A percentile compares a stretch with the other conserved stretches of the same genome.
These are phyloP conservation scores for Aspergillus costaricaensis DNA, from an alignment of 2,329 filamentous ascomycete species.

Conservation along the genomic window DNA sequence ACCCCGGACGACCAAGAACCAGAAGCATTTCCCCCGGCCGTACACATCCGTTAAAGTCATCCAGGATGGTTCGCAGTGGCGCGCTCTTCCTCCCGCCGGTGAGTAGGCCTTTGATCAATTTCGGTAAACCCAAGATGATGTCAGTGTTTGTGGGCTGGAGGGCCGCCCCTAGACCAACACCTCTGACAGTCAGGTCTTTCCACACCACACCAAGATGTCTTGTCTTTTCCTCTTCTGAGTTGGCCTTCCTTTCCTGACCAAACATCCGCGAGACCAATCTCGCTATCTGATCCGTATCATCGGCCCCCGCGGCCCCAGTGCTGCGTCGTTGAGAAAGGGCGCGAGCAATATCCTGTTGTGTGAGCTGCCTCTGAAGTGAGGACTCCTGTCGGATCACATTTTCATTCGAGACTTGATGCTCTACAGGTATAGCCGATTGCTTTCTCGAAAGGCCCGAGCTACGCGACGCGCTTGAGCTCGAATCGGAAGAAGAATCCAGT, in stretches of 20 bases:
- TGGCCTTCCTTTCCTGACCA: conserved; percentile 62
- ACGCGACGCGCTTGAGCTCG: background rate
- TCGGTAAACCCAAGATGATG: conserved; percentile 54
- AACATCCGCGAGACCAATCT: conserved; percentile 71
- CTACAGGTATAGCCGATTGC: background rate
- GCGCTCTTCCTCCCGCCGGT: conserved; percentile 35
- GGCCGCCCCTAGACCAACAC: conserved; percentile 66
- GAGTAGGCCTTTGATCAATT: conserved; percentile 50
- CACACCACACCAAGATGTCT: conserved; percentile 70
- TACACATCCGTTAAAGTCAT: conserved; percentile 58
- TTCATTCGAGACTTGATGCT: background rate
- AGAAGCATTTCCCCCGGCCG: conserved; percentile 44
- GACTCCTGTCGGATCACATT: background rate
- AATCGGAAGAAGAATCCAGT: background rate
- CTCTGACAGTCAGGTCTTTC: conserved; percentile 69
- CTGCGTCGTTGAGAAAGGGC: conserved; percentile 31
- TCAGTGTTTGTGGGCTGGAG: conserved; percentile 60
- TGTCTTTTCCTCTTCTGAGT: conserved; percentile 70
- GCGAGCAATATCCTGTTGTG: conserved; percentile 21
- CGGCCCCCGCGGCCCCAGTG: conserved; percentile 25
- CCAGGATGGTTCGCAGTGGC: conserved; percentile 66
- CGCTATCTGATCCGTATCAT: conserved; percentile 36
- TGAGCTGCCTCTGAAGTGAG: conserved; percentile 8
- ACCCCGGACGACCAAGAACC: conserved; percentile 44
- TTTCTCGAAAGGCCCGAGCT: background rate